phyloP scores from a whole-genome alignment of 192 early-diverging fungal species.

The Coemansia sp. region DNA sequence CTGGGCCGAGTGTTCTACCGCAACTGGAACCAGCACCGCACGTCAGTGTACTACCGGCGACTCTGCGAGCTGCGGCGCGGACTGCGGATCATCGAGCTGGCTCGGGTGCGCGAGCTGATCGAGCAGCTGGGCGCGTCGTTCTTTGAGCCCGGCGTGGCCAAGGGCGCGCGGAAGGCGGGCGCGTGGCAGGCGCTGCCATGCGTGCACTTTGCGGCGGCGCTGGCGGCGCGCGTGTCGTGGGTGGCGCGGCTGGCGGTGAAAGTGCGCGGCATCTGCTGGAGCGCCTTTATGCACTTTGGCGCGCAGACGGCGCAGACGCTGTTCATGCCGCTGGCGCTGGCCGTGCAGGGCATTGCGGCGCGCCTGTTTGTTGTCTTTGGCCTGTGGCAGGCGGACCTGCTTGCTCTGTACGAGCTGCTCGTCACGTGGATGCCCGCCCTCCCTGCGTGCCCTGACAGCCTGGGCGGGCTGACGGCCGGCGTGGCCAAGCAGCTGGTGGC shows the following conservation, averaged over 20 bases:
- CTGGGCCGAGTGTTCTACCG: constrained; percentile 38
- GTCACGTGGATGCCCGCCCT: constrained; percentile 27
- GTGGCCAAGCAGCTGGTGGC: background rate
- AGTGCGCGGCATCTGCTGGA: constrained; percentile 12
- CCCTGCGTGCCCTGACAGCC: constrained; percentile 29
- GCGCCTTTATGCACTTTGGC: constrained; percentile 21
- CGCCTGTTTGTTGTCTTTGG: constrained; percentile 21
- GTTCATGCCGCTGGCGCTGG: constrained; percentile 39
- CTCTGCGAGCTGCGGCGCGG: constrained; percentile 31
- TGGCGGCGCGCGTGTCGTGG: constrained; percentile 9
- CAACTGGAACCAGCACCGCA: constrained; percentile 44
- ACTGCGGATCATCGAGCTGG: constrained; percentile 19
- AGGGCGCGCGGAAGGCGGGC: background rate
- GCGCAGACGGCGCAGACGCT: constrained; percentile 30
- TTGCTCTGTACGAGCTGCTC: constrained; percentile 11
- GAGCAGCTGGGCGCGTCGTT: constrained; percentile 2
- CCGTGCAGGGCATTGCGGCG: constrained; percentile 22
- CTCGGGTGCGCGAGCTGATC: background rate
- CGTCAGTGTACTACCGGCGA: constrained; percentile 20
- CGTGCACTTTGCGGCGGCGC: constrained; percentile 5
- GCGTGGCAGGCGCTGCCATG: constrained; percentile 33
- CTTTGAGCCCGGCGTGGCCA: background rate
- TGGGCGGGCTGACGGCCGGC: background rate
- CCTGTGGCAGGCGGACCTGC: constrained; percentile 24
- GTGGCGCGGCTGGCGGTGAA: constrained; percentile 19